Evolutionary conservation across 768 basidiomycete species (phyloP).

Genomic region (Psilocybe tampanensis): DNA sequence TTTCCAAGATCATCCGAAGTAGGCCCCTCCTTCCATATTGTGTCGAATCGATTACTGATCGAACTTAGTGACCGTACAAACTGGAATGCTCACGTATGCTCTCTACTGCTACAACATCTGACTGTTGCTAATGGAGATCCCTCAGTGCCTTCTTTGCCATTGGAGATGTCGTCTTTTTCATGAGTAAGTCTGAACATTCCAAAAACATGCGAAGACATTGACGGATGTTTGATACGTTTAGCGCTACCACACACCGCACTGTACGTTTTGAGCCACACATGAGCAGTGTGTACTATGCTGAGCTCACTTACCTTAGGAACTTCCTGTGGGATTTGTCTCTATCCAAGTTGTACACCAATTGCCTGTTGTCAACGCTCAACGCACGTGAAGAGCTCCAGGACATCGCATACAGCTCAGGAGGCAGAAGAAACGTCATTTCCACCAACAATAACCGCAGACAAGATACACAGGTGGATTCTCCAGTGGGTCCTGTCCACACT

Average conservation of each 20-base stretch:
- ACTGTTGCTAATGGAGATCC: not conserved
- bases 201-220: no score
- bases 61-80: constrained; percentile 42
- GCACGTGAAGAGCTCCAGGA: constrained; percentile 39
- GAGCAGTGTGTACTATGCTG: not conserved
- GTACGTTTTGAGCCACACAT: constrained; percentile 27
- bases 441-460: constrained; percentile 19
- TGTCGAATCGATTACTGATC: constrained; percentile 1
- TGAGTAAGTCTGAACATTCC: constrained; percentile 38
- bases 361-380: constrained; percentile 50
- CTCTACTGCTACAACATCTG: not conserved
- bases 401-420: constrained; percentile 23
- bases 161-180: constrained; percentile 47
- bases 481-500: not conserved
- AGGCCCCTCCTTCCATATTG: not conserved
- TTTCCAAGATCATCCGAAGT: constrained; percentile 39
- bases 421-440: constrained; percentile 20
- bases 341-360: constrained; percentile 52
- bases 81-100: constrained; percentile 45
- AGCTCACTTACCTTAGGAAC: constrained; percentile 34
- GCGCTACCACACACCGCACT: constrained; percentile 44
- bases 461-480: not conserved
- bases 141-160: constrained; percentile 40
- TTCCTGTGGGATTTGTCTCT: constrained; percentile 53
- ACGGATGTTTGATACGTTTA: constrained; percentile 8